Evolutionary conservation across 371 early-diverging fungal species (phyloP), one percentile per base, ranked within the genome.

Genomic region (Entomophthora muscae): DNA sequence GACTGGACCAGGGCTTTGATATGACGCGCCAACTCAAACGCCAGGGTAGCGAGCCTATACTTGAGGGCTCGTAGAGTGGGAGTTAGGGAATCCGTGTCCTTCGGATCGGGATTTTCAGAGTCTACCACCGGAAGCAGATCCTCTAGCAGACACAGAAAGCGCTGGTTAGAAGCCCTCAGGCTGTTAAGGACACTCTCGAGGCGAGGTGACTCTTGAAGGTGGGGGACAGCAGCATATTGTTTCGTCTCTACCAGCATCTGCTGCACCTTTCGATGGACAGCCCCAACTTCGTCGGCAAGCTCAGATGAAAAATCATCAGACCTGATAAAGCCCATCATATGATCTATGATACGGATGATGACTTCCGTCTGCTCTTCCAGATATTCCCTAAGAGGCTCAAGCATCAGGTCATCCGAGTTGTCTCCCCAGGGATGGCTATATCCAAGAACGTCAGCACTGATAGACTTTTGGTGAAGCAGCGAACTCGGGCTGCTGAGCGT

Each of bases 371-470:
- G 32, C 33, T 61, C 61, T 24, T 61, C 61, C n/a, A 61, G 21
- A 24, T 61, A 61, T 10, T 61, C 61, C 10, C 61, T 23, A 12
- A 61, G 26, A 32, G 61, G 61, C 33, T 32, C 23, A 21, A 61
- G 61, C 31, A 28, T 23, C 10, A 42, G 33, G 27, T 61, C 61
- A 31, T 57, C 29, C 2, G 26, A 26, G 7, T 1, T 57, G 31
- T 21, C 61, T 17, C 31, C 21, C 26, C 3, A 17, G 5, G 30
- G 12, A 21, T 31, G 28, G 59, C 21, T 24, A 58, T 3, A 17
- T 26, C 26, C n/a, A 12, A n/a, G n/a, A 17, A 55, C 12, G n/a
- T 55, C 12, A 26, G 24, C 28, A 26, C 22, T 7, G 22, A 7
- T 55, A 26, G 56, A 24, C 3, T 26, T 55, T 24, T 55, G 28